Conservation (phyloP, 768 basidiomycete species). For the Hygrocybe coccinea region DNA sequence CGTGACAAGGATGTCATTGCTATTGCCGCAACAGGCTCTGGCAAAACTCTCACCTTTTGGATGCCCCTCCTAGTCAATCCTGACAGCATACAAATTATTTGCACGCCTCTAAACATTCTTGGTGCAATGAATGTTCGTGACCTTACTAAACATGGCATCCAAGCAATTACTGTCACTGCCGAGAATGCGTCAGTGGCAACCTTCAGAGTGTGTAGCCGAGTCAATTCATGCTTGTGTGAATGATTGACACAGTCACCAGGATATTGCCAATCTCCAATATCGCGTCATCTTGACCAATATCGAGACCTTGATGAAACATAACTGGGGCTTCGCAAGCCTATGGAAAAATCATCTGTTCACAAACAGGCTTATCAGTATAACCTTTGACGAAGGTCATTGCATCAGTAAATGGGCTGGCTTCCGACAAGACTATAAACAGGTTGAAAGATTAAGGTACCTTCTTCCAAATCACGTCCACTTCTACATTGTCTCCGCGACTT, state of each 20-base stretch:
- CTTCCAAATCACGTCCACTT: conserved; percentile 9
- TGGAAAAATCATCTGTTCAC: conserved; percentile 19
- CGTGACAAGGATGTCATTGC: conserved; percentile 20
- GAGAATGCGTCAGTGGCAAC: neutral
- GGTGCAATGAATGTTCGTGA: no score
- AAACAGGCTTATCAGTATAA: conserved; percentile 23
- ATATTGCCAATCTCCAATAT: conserved; percentile 16
- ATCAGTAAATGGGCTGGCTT: conserved; percentile 33
- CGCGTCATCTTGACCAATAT: conserved; percentile 22
- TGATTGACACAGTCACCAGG: conserved; percentile 11
- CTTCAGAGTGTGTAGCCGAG: neutral
- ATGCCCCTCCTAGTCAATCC: no score
- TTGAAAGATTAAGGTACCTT: conserved; percentile 11
- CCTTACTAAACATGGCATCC: no score
- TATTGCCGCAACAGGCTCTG: conserved; percentile 11
- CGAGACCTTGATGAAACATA: conserved; percentile 17
- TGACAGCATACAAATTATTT: no score
- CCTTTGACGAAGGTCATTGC: conserved; percentile 36
- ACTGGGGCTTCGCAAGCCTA: conserved; percentile 7
- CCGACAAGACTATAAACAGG: conserved; percentile 25
- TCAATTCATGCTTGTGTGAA: neutral
- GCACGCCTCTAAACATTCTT: no score
- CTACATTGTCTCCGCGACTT: conserved; percentile 20
- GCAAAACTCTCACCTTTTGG: no score
- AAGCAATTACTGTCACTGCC: neutral